Evolutionary conservation across 2,329 filamentous ascomycete species (phyloP).

Genomic region (Fusarium mangiferae): DNA sequence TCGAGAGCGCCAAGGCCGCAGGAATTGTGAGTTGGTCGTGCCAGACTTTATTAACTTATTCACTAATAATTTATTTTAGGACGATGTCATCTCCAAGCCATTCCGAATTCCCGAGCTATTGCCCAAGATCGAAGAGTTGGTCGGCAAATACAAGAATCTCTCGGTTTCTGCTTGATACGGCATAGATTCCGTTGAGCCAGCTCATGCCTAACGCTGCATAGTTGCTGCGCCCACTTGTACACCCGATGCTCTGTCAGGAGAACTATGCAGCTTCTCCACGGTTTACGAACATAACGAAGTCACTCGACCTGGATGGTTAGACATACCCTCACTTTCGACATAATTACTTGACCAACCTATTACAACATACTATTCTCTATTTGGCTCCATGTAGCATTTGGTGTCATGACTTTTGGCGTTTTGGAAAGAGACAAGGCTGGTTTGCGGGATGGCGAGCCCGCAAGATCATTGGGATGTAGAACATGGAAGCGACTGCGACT

Average conservation of each 20-base stretch:
- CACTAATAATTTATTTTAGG: constrained; percentile 52
- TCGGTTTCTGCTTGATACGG: constrained; percentile 36
- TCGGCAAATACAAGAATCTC: constrained; percentile 53
- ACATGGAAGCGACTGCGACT: constrained; percentile 31
- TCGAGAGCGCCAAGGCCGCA: constrained; percentile 74
- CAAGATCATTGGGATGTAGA: constrained; percentile 20
- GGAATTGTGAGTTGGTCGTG: constrained; percentile 71
- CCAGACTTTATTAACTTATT: background rate
- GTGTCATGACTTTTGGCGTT: constrained; percentile 35
- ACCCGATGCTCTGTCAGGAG: background rate
- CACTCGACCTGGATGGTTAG: constrained; percentile 15
- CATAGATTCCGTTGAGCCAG: background rate
- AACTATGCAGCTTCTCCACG: background rate
- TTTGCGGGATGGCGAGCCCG: constrained; percentile 27
- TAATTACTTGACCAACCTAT: constrained; percentile 24
- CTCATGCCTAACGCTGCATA: background rate
- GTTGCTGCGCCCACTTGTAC: background rate
- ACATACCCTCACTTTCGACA: constrained; percentile 24
- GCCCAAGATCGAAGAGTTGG: constrained; percentile 71
- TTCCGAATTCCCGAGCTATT: constrained; percentile 79
- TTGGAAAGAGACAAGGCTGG: constrained; percentile 27
- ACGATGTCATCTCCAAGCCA: constrained; percentile 82
- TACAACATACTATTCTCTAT: constrained; percentile 19
- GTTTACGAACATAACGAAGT: constrained; percentile 23
- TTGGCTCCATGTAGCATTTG: constrained; percentile 26